Evolutionary conservation across 257 asterid species (phyloP).

Genomic region (Scutellaria minor): DNA sequence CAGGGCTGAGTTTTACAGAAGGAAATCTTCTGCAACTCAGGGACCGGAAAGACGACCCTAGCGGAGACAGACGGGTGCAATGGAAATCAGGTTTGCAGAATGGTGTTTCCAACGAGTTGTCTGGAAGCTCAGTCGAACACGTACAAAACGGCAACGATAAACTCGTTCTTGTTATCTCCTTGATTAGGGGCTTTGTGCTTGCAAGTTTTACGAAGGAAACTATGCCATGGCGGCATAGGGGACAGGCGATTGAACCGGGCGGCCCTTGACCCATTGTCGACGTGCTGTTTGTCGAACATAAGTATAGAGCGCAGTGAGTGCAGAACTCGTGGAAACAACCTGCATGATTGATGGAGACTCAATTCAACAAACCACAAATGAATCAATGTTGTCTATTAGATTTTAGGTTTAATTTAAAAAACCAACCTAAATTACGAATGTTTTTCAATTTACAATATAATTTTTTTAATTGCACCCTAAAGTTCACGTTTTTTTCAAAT

Average conservation of each 20-base stretch:
- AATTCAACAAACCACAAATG: background rate
- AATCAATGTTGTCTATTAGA: background rate
- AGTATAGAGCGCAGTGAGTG: conserved; percentile 77
- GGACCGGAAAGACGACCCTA: conserved; percentile 64
- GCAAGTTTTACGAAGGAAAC: conserved; percentile 69
- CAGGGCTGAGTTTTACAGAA: conserved; percentile 49
- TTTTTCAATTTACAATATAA: too few relatives aligned
- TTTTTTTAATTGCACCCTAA: too few relatives aligned
- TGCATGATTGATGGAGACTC: conserved; percentile 31
- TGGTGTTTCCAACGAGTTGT: conserved; percentile 57
- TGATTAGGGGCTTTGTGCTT: conserved; percentile 49
- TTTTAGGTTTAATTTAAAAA: too few relatives aligned
- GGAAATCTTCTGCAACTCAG: conserved; percentile 69
- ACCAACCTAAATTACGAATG: too few relatives aligned
- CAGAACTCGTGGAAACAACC: conserved; percentile 91
- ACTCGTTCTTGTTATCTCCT: conserved; percentile 56
- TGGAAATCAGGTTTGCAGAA: conserved; percentile 62
- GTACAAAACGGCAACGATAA: conserved; percentile 70
- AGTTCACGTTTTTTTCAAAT: too few relatives aligned
- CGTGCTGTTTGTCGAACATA: conserved; percentile 68
- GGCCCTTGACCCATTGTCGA: conserved; percentile 59
- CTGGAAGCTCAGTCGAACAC: conserved; percentile 58
- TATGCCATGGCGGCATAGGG: conserved; percentile 85
- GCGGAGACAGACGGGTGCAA: conserved; percentile 52
- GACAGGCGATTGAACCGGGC: conserved; percentile 82